phyloP scores from a whole-genome alignment of 2,329 filamentous ascomycete species.

The Dryadomyces quercivorus region DNA sequence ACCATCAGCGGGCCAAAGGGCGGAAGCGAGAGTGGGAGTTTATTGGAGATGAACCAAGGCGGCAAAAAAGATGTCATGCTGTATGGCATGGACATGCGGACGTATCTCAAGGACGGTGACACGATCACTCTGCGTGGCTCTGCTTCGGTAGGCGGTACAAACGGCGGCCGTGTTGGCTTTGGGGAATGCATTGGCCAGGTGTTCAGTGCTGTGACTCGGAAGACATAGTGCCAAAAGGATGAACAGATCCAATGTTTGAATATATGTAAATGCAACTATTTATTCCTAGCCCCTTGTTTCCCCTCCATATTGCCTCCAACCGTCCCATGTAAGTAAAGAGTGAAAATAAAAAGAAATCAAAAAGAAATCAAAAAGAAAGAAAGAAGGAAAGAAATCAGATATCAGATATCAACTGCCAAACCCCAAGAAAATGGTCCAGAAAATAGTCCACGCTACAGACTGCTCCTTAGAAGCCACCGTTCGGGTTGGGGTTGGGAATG shows the following conservation, averaged over 20 bases:
- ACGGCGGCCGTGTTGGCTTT: constrained; percentile 26
- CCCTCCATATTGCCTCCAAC: too few relatives aligned
- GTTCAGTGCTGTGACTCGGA: background rate
- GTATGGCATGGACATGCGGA: constrained; percentile 25
- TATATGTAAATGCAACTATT: too few relatives aligned
- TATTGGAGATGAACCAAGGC: constrained; percentile 32
- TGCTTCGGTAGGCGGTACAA: background rate
- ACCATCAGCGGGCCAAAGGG: constrained; percentile 47
- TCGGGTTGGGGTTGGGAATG: constrained; percentile 29
- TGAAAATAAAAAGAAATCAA: background rate
- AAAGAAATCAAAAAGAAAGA: background rate
- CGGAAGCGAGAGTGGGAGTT: constrained; percentile 25
- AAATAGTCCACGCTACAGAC: background rate
- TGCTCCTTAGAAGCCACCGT: constrained; percentile 21
- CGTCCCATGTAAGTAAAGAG: too few relatives aligned
- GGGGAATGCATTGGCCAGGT: constrained; percentile 22
- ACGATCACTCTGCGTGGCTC: constrained; percentile 26
- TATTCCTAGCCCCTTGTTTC: too few relatives aligned
- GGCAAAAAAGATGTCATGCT: constrained; percentile 31
- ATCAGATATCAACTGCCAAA: background rate
- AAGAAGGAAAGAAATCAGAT: background rate
- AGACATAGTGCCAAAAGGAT: background rate
- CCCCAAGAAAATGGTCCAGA: too few relatives aligned
- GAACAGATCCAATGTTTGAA: too few relatives aligned
- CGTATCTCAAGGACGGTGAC: constrained; percentile 34